Percentiles rank a stretch among this genome's conserved stretches.
Conservation (phyloP, 768 basidiomycete species). For the Lanmaoa pseudosensibilis region DNA sequence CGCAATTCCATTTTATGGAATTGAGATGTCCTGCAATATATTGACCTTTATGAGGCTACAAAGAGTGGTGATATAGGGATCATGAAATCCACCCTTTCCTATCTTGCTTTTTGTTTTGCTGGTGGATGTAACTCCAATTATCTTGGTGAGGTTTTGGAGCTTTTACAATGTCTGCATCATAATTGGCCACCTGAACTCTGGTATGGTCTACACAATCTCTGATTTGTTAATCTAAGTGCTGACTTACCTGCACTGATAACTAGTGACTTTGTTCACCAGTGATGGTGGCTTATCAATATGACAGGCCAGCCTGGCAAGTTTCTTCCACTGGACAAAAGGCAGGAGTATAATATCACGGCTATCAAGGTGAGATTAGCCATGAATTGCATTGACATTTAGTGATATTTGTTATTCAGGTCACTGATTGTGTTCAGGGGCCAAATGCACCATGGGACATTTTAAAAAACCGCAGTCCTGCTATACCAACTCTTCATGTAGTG, state of each 20-base stretch:
- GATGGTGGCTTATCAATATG: slow-evolving; percentile 32
- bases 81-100: slow-evolving; percentile 24
- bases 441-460: slow-evolving; percentile 33
- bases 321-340: slow-evolving; percentile 32
- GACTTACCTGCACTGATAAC: too few relatives aligned
- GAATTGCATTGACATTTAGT: too few relatives aligned
- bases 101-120: neutral
- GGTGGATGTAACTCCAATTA: neutral
- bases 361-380: slow-evolving; percentile 26
- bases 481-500: slow-evolving; percentile 28
- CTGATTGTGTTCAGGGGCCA: slow-evolving; percentile 35
- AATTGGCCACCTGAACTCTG: neutral
- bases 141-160: neutral
- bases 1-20: slow-evolving; percentile 37
- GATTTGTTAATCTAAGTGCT: too few relatives aligned
- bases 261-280: neutral
- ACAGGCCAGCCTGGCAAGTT: slow-evolving; percentile 25
- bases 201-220: too few relatives aligned
- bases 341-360: slow-evolving; percentile 40
- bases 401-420: slow-evolving; percentile 3
- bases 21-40: slow-evolving; percentile 37
- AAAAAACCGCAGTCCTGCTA: slow-evolving; percentile 35
- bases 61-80: slow-evolving; percentile 30
- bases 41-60: slow-evolving; percentile 38
- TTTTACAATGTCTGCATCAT: neutral